Base-by-base conservation (phyloP, 2,329 filamentous ascomycete genomes). In the Colletotrichum australisinense region DNA sequence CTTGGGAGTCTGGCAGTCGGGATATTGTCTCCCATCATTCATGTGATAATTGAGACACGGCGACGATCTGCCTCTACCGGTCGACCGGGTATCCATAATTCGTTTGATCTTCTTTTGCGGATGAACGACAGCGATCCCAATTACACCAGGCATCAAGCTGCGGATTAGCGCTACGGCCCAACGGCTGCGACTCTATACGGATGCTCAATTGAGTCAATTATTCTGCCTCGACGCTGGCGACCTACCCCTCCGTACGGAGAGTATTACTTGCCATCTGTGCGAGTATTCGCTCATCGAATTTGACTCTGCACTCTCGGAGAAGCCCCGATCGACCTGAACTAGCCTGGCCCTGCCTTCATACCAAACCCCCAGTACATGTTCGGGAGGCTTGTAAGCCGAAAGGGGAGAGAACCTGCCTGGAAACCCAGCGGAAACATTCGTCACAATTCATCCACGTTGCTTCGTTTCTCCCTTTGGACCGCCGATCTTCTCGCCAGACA, bases 41-140 rank as follows among this genome's bases (percentile, higher is more conserved):
- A 38, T 49, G 58, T 12, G 58, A 62, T 26, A 62, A 19, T 28
- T n/a, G 58, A n/a, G 16, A 22, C 24, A 12, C 58, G 19, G 42
- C 38, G 42, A 52, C 60, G 60, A 49, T 30, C 60, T 30, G 3
- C 35, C 59, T 26, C 38, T 49, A 49, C 42, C 42, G 42, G 26
- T 52, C 60, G 42, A 11, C 60, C 60, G 60, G 60, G 22, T 32
- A 30, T 14, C 19, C 11, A 32, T 63, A 22, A 63, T 30, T 63
- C 42, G 26, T 32, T 52, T 49, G 26, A 49, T 16, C 60, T 46
- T 22, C n/a, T 52, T 32, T 35, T 14, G 60, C 60, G 42, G 22
- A 63, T 49, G 49, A 55, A 66, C 28, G 9, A 22, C 65, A 72
- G 69, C 69, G 69, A 72, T 72, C 69, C 30, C 66, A 72, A 72